Base-by-base conservation (phyloP, 768 basidiomycete species). In the Cyathus striatus region DNA sequence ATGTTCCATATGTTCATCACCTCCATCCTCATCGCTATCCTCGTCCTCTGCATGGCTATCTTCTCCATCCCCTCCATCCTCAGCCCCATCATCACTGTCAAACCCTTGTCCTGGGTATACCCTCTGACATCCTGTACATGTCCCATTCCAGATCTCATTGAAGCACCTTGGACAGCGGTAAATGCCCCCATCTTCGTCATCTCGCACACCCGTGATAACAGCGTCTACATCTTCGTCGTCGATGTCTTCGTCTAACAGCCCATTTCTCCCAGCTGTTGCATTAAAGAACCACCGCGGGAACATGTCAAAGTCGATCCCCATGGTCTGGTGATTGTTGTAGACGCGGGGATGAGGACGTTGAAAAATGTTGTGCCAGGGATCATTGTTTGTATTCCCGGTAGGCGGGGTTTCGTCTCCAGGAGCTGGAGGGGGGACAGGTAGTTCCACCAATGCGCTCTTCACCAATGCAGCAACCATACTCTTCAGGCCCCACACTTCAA, bases 141-240 rank as follows among this genome's bases (percentile, higher is more conserved):
- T 56, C 1, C 83, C 84, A 46, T 70, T 78, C 75, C 73, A 79
- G 47, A 91, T 84, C 62, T 91, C 89, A 53, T 90, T 79, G 70
- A 81, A 73, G 49, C 87, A 90, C 33, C 81, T 80, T 13, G 79
- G 53, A 56, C 89, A 91, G 14, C 88, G 74, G 53, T 79, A 83
- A n/a, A 90, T 70, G 1, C 81, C 83, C 9, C 81, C 85, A 45
- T 90, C 88, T 49, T 88, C 86, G 6, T 66, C 68, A 53, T 90
- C 88, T 24, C 75, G 73, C 67, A 84, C 76, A 1, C 86, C 86
- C 50, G 81, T 62, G 21, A 71, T 64, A 32, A 69, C 71, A 42
- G 52, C 62, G 51, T 54, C 50, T 7, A 52, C 51, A 44, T 48
- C 41, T 45, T n/a, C n/a, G n/a, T n/a, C n/a, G n/a, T n/a, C n/a